Percentiles rank a stretch among this genome's conserved stretches.
Conservation (phyloP, 1,284 basidiomycete species). For the Ceratobasidium theobromae region DNA sequence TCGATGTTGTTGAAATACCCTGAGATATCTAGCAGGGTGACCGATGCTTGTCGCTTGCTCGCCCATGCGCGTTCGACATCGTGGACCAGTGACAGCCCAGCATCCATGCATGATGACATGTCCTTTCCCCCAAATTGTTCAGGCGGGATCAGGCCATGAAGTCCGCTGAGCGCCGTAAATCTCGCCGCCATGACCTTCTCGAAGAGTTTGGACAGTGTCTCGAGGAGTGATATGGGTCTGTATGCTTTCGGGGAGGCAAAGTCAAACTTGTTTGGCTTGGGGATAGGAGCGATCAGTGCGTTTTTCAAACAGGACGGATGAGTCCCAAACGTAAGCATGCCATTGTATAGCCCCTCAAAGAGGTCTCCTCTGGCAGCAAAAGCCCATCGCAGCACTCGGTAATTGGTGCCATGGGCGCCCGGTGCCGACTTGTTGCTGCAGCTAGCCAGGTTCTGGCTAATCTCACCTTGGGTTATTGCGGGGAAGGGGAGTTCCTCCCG, state of each 20-base stretch:
- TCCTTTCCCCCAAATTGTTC: constrained; percentile 44
- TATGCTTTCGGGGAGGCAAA: constrained; percentile 46
- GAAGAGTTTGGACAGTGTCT: constrained; percentile 45
- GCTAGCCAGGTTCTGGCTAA: constrained; percentile 30
- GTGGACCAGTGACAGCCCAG: constrained; percentile 36
- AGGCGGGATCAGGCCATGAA: constrained; percentile 38
- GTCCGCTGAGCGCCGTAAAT: constrained; percentile 39
- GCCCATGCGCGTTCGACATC: constrained; percentile 41
- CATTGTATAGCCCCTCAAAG: constrained; percentile 14
- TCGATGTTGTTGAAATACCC: constrained; percentile 43
- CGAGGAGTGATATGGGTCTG: constrained; percentile 48
- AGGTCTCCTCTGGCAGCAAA: constrained; percentile 30
- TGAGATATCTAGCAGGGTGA: constrained; percentile 42
- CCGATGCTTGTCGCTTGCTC: constrained; percentile 37
- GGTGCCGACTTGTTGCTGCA: constrained; percentile 36
- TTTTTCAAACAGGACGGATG: constrained; percentile 22
- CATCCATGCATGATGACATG: constrained; percentile 1
- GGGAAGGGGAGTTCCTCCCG: too few species aligned
- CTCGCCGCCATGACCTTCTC: constrained; percentile 40
- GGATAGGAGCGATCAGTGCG: constrained; percentile 44
- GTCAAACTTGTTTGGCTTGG: constrained; percentile 46
- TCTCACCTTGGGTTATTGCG: constrained; percentile 35
- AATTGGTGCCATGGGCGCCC: constrained; percentile 34
- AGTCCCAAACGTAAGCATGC: not conserved
- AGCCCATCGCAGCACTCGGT: constrained; percentile 36